Evolutionary conservation across 345 rosid genomes (phyloP), one percentile per base, ranked within the genome.

Genomic region (Pseudoturritis turrita): DNA sequence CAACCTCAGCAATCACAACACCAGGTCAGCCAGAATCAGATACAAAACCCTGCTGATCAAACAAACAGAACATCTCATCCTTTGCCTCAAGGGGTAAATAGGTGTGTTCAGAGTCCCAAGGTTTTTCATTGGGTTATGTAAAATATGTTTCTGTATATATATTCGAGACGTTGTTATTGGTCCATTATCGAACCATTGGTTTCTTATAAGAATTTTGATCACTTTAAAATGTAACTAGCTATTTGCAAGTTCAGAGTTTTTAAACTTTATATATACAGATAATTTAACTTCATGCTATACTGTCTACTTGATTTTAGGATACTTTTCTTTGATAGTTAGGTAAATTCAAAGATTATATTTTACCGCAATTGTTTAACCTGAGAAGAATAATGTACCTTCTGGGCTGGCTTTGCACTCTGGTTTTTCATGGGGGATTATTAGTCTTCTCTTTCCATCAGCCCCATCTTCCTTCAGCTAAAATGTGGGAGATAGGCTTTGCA

Each of bases 21-120:
- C 31, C 94, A 83, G 82, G 81, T 70, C 65, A 60, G 79, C 81
- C 97, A 82, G 85, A 73, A 68, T 47, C 97, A 82, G 82, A 72
- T 81, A 56, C 96, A 81, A 74, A 89, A 72, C 82, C 75, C 87
- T 75, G 81, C 91, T 47, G 85, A 82, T 70, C 96, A 82, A 80
- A 70, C 83, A 19, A 90, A 82, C 91, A 88, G 83, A 85, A 72
- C 76, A 55, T 78, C 82, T 60, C 81, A 72, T 72, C 86, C 92
- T 76, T 87, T 96, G 90, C 98, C 99, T 77, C 99, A 77, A 78
- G 99, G 99, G 84, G 81, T 88, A 80, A 87, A 96, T 90, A 96
- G 99, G 99, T 96, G 84, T 85, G 98, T 92, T 86, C 88, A 81
- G 97, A 87, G 89, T 79, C 77, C 96, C 83, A 81, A 69, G 85